Percentiles rank a stretch among this genome's conserved stretches.
These are phyloP conservation scores for Colletotrichum lini DNA, from an alignment of 2,329 filamentous ascomycete species.

Conservation along the genomic window DNA sequence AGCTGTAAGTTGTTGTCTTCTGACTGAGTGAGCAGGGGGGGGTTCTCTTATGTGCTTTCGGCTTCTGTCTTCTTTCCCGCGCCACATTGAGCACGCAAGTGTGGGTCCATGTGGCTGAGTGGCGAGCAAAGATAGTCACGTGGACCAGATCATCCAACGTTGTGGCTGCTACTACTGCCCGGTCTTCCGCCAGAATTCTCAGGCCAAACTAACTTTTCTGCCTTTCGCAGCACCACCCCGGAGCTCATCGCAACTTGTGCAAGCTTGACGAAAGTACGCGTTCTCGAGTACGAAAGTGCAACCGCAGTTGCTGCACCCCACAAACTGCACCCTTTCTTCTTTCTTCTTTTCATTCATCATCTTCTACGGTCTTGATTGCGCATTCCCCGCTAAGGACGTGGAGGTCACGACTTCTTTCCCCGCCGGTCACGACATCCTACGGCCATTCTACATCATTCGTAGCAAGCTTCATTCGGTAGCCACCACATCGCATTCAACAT, in stretches of 20 bases:
- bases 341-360: constrained; percentile 6
- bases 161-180: constrained; percentile 34
- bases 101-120: constrained; percentile 24
- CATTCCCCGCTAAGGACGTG: neutral
- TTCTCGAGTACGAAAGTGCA: constrained; percentile 36
- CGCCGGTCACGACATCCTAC: constrained; percentile 33
- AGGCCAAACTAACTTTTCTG: constrained; percentile 40
- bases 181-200: constrained; percentile 35
- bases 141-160: constrained; percentile 7
- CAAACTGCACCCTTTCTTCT: constrained; percentile 12
- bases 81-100: constrained; percentile 18
- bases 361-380: constrained; percentile 15
- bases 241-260: constrained; percentile 27
- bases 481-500: constrained; percentile 52
- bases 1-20: neutral
- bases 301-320: constrained; percentile 24
- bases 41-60: constrained; percentile 28
- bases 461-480: constrained; percentile 43
- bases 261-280: constrained; percentile 32
- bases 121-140: constrained; percentile 29
- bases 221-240: constrained; percentile 24
- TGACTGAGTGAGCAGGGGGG: constrained; percentile 12
- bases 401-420: constrained; percentile 21
- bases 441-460: constrained; percentile 11
- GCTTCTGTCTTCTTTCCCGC: constrained; percentile 16